Conservation (phyloP, 108 stramenopile genomes). For the Epipyxis sp. region DNA sequence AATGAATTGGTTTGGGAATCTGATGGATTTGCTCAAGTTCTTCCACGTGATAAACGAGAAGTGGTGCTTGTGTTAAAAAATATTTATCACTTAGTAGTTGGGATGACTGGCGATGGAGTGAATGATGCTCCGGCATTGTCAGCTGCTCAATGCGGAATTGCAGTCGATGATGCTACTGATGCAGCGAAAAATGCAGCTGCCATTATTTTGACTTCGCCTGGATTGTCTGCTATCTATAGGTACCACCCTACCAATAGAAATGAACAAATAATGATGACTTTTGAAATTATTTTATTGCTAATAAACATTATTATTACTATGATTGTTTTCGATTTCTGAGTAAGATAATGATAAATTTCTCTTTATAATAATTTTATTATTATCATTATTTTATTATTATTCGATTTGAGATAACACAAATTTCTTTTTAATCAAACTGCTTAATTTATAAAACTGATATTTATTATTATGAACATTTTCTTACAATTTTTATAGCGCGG, state of each 20-base stretch:
- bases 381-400: conserved; percentile 28
- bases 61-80: neutral
- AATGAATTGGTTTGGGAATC: neutral
- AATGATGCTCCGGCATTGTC: conserved; percentile 80
- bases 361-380: conserved; percentile 46
- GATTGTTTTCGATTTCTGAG: conserved; percentile 68
- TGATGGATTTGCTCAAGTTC: conserved; percentile 33
- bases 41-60: conserved; percentile 18
- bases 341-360: conserved; percentile 67
- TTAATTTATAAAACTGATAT: no score
- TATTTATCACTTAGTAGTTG: conserved; percentile 47
- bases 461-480: no score
- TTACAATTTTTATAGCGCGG: conserved; percentile 5
- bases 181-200: conserved; percentile 81
- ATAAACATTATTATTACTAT: no score
- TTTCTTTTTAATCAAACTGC: conserved; percentile 60
- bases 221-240: conserved; percentile 70
- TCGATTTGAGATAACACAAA: conserved; percentile 68
- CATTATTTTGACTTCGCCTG: conserved; percentile 72
- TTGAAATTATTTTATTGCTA: no score
- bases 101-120: conserved; percentile 86
- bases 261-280: no score
- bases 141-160: conserved; percentile 73
- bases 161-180: conserved; percentile 78
- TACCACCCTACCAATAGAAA: no score